Evolutionary conservation across 2,329 filamentous ascomycete species (phyloP).

Genomic region (Monosporascus cannonballus): DNA sequence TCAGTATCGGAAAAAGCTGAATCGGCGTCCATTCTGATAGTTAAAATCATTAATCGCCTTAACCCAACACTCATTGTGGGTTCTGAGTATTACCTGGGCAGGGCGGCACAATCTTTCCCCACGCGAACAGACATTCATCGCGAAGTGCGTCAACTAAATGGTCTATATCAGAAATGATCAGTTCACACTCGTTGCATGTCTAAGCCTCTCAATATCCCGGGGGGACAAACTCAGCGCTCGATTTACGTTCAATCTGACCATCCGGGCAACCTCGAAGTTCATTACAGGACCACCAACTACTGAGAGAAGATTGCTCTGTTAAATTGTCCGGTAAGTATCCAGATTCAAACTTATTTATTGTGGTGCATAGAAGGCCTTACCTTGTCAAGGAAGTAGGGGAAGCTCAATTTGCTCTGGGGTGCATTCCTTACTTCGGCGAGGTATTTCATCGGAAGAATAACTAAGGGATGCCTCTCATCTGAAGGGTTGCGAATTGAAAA

Average conservation of each 20-base stretch:
- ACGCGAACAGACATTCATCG: constrained; percentile 1
- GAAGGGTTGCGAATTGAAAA: constrained; percentile 8
- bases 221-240: background rate
- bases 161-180: background rate
- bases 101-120: background rate
- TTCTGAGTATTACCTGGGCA: background rate
- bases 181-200: background rate
- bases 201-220: background rate
- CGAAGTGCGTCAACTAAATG: background rate
- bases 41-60: background rate
- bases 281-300: constrained; percentile 2
- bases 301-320: constrained; percentile 1
- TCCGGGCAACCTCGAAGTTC: constrained; percentile 1
- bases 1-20: background rate
- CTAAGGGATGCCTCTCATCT: constrained; percentile 1
- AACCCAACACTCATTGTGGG: background rate
- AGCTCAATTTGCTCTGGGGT: constrained; percentile 6
- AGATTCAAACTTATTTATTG: background rate
- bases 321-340: background rate
- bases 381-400: constrained; percentile 7
- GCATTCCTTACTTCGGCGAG: constrained; percentile 9
- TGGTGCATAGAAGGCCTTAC: background rate
- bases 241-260: constrained; percentile 2
- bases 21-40: constrained; percentile 6
- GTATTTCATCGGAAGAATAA: constrained; percentile 9